These are phyloP conservation scores for Silene vulgaris DNA, from an alignment of 179 eudicot genomes.

Conservation along the genomic window DNA sequence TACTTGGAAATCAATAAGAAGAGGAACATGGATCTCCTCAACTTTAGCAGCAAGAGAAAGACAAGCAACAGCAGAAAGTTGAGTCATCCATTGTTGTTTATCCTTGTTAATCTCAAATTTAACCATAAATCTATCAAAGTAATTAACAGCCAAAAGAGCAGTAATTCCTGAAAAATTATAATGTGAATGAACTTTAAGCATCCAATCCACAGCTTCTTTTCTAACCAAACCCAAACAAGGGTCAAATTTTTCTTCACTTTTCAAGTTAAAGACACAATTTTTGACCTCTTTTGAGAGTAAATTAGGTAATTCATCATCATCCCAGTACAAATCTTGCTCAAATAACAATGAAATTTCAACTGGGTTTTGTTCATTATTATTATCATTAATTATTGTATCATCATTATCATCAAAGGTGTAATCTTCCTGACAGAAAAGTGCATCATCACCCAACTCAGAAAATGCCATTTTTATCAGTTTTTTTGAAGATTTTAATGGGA, in stretches of 20 bases:
- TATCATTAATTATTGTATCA: neutral
- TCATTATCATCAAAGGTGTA: conserved; percentile 10
- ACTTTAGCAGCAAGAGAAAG: conserved; percentile 49
- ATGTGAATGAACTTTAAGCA: conserved; percentile 28
- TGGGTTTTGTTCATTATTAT: neutral
- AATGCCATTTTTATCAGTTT: neutral
- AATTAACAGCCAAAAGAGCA: conserved; percentile 34
- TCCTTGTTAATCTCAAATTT: conserved; percentile 24
- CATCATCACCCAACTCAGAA: conserved; percentile 17
- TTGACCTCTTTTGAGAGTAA: conserved; percentile 24
- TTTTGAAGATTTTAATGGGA: neutral
- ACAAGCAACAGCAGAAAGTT: conserved; percentile 32
- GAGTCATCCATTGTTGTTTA: conserved; percentile 26
- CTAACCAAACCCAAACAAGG: conserved; percentile 18
- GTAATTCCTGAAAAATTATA: conserved; percentile 25
- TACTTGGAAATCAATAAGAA: conserved; percentile 42
- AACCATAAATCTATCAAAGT: conserved; percentile 36
- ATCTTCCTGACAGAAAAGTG: conserved; percentile 27
- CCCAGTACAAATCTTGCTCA: conserved; percentile 30
- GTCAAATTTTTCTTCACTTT: neutral
- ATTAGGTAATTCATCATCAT: conserved; percentile 22
- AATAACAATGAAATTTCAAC: neutral
- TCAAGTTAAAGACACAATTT: neutral
- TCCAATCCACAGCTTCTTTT: conserved; percentile 34
- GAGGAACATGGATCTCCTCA: conserved; percentile 46